Percentiles rank a stretch among this genome's conserved stretches.
Conservation (phyloP, 108 stramenopile species). For the Pseudonitzschia pungens region DNA sequence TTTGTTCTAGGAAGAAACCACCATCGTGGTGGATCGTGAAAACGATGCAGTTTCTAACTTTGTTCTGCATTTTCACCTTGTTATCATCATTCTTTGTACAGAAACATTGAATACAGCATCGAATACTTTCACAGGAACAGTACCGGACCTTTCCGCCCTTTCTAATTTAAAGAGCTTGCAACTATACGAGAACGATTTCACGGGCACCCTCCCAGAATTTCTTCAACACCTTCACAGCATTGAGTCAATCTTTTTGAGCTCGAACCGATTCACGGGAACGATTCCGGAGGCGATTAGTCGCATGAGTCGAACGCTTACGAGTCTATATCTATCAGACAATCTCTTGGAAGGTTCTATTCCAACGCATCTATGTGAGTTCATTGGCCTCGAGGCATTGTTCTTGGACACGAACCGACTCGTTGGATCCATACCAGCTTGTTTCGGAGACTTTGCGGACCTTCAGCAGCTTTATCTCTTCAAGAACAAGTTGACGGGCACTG, state of each 20-base stretch:
- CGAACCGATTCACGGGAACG: constrained; percentile 54
- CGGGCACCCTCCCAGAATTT: constrained; percentile 57
- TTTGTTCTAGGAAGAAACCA: background rate
- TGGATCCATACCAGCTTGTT: constrained; percentile 59
- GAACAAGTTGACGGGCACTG: constrained; percentile 40
- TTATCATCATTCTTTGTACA: background rate
- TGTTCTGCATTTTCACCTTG: too few relatives aligned
- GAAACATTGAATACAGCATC: constrained; percentile 15
- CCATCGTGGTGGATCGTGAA: too few relatives aligned
- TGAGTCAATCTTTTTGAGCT: constrained; percentile 48
- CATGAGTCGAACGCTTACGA: constrained; percentile 37
- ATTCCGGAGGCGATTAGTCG: constrained; percentile 49
- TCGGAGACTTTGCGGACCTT: constrained; percentile 54
- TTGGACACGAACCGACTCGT: constrained; percentile 50
- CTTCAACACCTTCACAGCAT: background rate
- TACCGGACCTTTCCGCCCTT: constrained; percentile 43
- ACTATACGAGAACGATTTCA: constrained; percentile 58
- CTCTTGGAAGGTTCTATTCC: constrained; percentile 60
- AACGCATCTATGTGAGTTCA: constrained; percentile 40
- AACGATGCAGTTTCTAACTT: background rate
- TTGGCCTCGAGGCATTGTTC: constrained; percentile 49
- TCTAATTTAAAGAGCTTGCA: constrained; percentile 50
- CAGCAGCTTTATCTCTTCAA: constrained; percentile 60
- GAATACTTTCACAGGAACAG: constrained; percentile 41
- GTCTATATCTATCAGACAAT: constrained; percentile 74